Percentiles rank a stretch among this genome's conserved stretches.
Conservation (phyloP, 345 rosid species). For the Dipteronia dyeriana region DNA sequence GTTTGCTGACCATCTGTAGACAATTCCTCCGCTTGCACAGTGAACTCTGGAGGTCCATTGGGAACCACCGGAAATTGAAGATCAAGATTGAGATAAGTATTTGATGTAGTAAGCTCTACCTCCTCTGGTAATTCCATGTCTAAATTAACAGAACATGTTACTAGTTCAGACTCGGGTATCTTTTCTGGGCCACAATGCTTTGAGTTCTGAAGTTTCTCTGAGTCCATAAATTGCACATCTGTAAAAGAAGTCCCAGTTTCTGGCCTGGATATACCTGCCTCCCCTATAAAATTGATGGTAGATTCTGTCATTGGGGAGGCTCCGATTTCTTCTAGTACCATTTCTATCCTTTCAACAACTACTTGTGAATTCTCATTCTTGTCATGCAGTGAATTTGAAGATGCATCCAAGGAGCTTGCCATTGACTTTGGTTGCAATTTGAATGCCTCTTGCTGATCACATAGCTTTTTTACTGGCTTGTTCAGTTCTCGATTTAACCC, state of each 20-base stretch:
- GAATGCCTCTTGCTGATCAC: conserved; percentile 11
- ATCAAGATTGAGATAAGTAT: neutral
- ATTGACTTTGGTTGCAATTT: conserved; percentile 2
- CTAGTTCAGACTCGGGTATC: neutral
- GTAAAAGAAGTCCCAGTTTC: neutral
- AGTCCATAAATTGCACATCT: neutral
- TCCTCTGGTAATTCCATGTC: conserved; percentile 4
- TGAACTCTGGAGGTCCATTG: neutral
- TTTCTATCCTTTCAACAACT: neutral
- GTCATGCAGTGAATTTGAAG: neutral
- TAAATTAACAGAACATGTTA: neutral
- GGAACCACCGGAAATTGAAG: neutral
- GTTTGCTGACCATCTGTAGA: conserved; percentile 1
- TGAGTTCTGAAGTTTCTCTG: neutral
- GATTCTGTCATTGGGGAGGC: neutral
- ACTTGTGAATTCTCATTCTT: neutral
- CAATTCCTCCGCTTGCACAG: neutral
- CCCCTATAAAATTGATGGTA: no score
- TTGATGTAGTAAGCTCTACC: neutral
- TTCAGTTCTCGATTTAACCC: neutral
- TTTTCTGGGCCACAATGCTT: neutral
- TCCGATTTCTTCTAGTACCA: neutral
- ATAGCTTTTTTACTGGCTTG: conserved; percentile 10
- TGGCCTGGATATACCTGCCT: no score
- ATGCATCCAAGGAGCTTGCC: neutral